Base-by-base conservation (phyloP, 148 eudicot species). In the Cornus suecica region DNA sequence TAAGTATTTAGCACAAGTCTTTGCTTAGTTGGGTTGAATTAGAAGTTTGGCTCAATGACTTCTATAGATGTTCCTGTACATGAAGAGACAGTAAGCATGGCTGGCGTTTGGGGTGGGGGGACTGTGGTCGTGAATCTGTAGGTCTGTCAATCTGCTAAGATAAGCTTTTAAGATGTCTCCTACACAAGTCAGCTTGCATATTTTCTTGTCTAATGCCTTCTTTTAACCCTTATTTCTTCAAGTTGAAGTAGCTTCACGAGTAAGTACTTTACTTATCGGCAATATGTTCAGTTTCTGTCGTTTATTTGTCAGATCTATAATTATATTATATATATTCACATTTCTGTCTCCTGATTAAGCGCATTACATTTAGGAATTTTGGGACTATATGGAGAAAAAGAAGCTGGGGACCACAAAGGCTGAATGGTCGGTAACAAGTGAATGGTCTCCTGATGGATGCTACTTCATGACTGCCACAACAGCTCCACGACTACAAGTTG, bases 381-480 rank as follows among this genome's bases (percentile, higher is more conserved):
- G 99, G 99, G 99, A 95, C 82, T 91, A 87, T 69, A 32, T 83
- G 70, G 98, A 91, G 78, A 95, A 95, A 81, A 93, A 86, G 87
- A 85, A 83, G 84, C 83, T 95, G 31, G 94, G 94, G 70, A 87
- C 86, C 32, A 84, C 98, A 3, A 93, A 88, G 81, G 92, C 99
- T 76, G 99, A 95, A 86, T 91, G 94, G 86, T 95, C 99, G 24
- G 99, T 95, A 70, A 80, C 90, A 74, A 84, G 90, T 85, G 99
- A 95, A 84, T 95, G 99, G 99, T 91, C 98, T 32, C 97, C 99
- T 15, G 89, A 87, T 86, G 99, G 99, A 56, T 83, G 88, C 54
- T 95, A 90, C 80, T 93, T 95, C 81, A 74, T 95, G 99, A 92
- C 97, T 78, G 97, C 99, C 42, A 87, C 99, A 70, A 95, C 98